Percentiles rank a stretch among this genome's conserved stretches.
These are phyloP conservation scores for Ulmus americana DNA, from an alignment of 331 rosid species.

Conservation along the genomic window DNA sequence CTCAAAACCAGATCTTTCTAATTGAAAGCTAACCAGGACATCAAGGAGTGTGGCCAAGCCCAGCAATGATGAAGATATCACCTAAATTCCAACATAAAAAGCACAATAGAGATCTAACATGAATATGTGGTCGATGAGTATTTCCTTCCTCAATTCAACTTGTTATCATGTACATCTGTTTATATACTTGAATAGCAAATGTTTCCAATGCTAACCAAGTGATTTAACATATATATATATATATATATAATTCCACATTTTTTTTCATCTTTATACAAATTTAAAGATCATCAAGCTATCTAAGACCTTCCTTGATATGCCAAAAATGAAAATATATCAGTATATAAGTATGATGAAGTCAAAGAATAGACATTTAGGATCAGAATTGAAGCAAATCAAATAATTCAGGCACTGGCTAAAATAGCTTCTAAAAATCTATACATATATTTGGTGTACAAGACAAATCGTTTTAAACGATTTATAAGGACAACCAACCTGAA, in stretches of 20 bases:
- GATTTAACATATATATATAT: background rate
- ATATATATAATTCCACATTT: no score
- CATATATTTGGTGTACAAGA: no score
- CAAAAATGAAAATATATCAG: background rate
- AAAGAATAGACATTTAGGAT: background rate
- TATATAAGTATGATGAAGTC: background rate
- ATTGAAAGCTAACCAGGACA: constrained; percentile 51
- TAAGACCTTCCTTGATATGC: background rate
- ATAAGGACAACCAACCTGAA: no score
- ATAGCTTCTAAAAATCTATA: no score
- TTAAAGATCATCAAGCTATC: constrained; percentile 5
- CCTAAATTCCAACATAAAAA: constrained; percentile 44
- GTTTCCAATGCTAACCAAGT: background rate
- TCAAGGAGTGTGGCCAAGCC: constrained; percentile 90
- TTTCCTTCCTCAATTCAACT: constrained; percentile 3
- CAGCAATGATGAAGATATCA: constrained; percentile 76
- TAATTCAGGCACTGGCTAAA: background rate
- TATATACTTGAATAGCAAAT: background rate
- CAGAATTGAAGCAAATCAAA: background rate
- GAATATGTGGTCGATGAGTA: background rate
- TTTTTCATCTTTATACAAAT: no score
- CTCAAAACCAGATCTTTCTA: constrained; percentile 48
- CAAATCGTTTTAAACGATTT: no score
- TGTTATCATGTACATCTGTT: background rate
- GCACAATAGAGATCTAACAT: constrained; percentile 3